These are phyloP conservation scores for Monosporascus sp. DNA, from an alignment of 2,329 filamentous ascomycete species.

Conservation along the genomic window DNA sequence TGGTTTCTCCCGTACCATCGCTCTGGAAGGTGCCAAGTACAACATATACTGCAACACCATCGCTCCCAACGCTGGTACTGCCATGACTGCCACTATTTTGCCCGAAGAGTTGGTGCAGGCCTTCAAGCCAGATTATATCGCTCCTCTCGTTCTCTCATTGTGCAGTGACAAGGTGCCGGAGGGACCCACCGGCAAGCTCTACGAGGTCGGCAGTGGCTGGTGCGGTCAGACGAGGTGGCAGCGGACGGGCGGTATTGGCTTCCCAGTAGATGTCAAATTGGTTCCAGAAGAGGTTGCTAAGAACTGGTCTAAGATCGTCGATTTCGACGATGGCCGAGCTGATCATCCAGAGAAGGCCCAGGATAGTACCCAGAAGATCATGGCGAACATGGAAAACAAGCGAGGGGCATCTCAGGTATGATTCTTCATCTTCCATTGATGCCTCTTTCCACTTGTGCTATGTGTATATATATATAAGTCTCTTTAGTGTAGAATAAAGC, in stretches of 20 bases:
- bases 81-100: constrained; percentile 90
- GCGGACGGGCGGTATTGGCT: constrained; percentile 80
- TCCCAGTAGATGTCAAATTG: constrained; percentile 78
- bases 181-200: constrained; percentile 78
- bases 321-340: constrained; percentile 82
- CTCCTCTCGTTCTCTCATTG: constrained; percentile 83
- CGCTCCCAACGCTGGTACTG: constrained; percentile 92
- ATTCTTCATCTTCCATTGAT: constrained; percentile 27
- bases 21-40: constrained; percentile 90
- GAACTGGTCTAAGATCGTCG: constrained; percentile 71
- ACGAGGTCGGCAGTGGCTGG: constrained; percentile 95
- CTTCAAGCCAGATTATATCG: constrained; percentile 98
- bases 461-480: constrained; percentile 20
- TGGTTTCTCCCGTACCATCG: constrained; percentile 88
- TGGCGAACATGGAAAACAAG: constrained; percentile 81
- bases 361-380: constrained; percentile 69
- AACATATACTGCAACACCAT: constrained; percentile 99
- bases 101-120: constrained; percentile 97
- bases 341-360: constrained; percentile 79
- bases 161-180: constrained; percentile 80
- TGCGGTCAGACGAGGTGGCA: constrained; percentile 91
- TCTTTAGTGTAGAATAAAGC: constrained; percentile 16
- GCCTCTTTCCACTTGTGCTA: constrained; percentile 15
- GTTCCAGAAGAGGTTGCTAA: constrained; percentile 79
- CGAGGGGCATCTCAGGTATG: constrained; percentile 56